phyloP scores from a whole-genome alignment of 148 eudicot species.

The Fagopyrum homotropicum region DNA sequence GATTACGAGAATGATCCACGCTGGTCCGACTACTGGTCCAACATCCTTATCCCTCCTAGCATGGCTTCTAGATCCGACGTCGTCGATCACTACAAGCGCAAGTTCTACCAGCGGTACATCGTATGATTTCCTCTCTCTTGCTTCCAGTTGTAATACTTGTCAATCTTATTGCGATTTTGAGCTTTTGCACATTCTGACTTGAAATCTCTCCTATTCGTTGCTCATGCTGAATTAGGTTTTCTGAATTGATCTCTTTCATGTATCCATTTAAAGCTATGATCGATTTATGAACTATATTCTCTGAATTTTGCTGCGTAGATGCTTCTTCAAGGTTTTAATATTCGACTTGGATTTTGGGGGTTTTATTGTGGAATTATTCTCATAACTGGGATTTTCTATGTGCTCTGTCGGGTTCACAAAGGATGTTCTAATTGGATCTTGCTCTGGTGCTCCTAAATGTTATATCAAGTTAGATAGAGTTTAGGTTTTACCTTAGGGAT shows the following conservation, averaged over 20 bases:
- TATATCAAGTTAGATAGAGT: neutral
- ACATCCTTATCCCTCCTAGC: constrained; percentile 84
- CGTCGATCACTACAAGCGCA: constrained; percentile 77
- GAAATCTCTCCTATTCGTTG: neutral
- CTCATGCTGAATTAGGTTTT: constrained; percentile 9
- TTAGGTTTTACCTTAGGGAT: neutral
- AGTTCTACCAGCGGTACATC: constrained; percentile 94
- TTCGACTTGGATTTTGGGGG: neutral
- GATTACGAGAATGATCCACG: constrained; percentile 81
- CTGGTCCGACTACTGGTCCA: constrained; percentile 96
- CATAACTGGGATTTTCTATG: neutral
- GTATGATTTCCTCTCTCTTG: constrained; percentile 26
- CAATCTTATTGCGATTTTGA: neutral
- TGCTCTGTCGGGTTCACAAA: neutral
- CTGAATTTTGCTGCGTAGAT: neutral
- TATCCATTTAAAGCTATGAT: neutral
- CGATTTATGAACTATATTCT: neutral
- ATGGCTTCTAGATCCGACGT: constrained; percentile 78
- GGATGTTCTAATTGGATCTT: neutral
- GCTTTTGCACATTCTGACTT: neutral
- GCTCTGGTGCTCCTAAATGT: neutral
- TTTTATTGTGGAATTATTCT: neutral
- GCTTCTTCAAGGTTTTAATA: neutral
- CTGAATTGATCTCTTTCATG: neutral
- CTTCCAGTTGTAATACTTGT: neutral